Conservation (phyloP, 2,329 filamentous ascomycete species). For the Fusarium sp. region DNA sequence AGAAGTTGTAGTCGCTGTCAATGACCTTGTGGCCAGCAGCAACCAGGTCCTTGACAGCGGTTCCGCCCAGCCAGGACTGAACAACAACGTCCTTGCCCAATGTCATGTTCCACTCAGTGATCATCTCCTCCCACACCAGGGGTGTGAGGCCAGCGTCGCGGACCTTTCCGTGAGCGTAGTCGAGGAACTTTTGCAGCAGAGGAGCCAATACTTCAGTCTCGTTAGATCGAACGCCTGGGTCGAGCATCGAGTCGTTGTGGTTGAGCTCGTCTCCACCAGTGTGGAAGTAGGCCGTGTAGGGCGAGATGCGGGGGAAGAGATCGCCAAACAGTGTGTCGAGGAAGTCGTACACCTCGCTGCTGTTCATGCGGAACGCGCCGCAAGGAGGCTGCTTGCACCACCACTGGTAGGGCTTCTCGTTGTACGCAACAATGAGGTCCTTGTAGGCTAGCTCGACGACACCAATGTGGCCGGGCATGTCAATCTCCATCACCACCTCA, state of each 20-base stretch:
- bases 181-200: slow-evolving; percentile 78
- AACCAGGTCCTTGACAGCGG: slow-evolving; percentile 67
- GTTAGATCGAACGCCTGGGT: slow-evolving; percentile 74
- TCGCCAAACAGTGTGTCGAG: slow-evolving; percentile 77
- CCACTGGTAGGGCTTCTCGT: slow-evolving; percentile 62
- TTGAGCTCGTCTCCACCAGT: slow-evolving; percentile 90
- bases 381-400: slow-evolving; percentile 71
- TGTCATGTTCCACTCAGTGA: slow-evolving; percentile 77
- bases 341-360: slow-evolving; percentile 72
- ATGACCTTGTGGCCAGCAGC: slow-evolving; percentile 73
- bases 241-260: slow-evolving; percentile 68
- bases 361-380: slow-evolving; percentile 79
- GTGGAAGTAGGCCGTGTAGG: slow-evolving; percentile 80
- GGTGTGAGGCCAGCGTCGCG: slow-evolving; percentile 70
- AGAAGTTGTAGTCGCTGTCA: slow-evolving; percentile 78
- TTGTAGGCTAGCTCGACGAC: slow-evolving; percentile 62
- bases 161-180: slow-evolving; percentile 72
- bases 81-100: slow-evolving; percentile 75
- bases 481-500: slow-evolving; percentile 67
- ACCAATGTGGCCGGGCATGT: slow-evolving; percentile 67
- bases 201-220: slow-evolving; percentile 70
- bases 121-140: slow-evolving; percentile 89
- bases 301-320: slow-evolving; percentile 72
- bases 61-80: slow-evolving; percentile 77
- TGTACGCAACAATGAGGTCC: slow-evolving; percentile 62